phyloP scores from a whole-genome alignment of 352 stramenopile species.

The Peronosclerospora sorghi region DNA sequence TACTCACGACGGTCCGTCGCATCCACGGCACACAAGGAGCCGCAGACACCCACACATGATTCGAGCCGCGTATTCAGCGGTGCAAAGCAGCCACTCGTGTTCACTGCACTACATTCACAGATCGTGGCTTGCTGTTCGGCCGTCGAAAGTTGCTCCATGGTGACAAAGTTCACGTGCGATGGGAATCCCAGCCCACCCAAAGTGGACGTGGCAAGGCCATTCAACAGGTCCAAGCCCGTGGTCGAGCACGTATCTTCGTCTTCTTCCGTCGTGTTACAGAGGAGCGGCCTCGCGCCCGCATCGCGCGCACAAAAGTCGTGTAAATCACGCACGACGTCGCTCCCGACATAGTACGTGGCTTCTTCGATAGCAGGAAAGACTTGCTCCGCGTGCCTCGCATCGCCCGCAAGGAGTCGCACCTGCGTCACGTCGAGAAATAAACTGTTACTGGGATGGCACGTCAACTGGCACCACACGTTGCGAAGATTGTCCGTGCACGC shows the following conservation, averaged over 20 bases:
- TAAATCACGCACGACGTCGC: slow-evolving; percentile 53
- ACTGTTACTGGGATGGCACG: slow-evolving; percentile 69
- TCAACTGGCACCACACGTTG: slow-evolving; percentile 75
- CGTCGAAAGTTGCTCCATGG: slow-evolving; percentile 34
- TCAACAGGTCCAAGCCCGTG: slow-evolving; percentile 34
- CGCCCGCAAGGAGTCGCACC: slow-evolving; percentile 46
- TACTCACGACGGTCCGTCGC: slow-evolving; percentile 27
- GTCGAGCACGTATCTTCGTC: slow-evolving; percentile 46
- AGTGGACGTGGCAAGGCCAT: slow-evolving; percentile 54
- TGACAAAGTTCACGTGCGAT: slow-evolving; percentile 60
- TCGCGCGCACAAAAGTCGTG: slow-evolving; percentile 65
- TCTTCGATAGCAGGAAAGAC: slow-evolving; percentile 62
- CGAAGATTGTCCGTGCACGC: slow-evolving; percentile 64
- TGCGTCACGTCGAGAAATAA: slow-evolving; percentile 63
- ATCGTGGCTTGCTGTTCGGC: slow-evolving; percentile 33
- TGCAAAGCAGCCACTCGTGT: slow-evolving; percentile 29
- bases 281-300: slow-evolving; percentile 27
- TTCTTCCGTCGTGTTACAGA: slow-evolving; percentile 37
- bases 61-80: slow-evolving; percentile 38
- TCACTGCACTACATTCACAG: slow-evolving; percentile 29
- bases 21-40: slow-evolving; percentile 41
- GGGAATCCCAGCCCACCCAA: slow-evolving; percentile 53
- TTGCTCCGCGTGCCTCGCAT: slow-evolving; percentile 29
- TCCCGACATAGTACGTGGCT: slow-evolving; percentile 54
- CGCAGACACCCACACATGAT: slow-evolving; percentile 47